Conservation (phyloP, 352 stramenopile species). For the Phytopythium helicoides region DNA sequence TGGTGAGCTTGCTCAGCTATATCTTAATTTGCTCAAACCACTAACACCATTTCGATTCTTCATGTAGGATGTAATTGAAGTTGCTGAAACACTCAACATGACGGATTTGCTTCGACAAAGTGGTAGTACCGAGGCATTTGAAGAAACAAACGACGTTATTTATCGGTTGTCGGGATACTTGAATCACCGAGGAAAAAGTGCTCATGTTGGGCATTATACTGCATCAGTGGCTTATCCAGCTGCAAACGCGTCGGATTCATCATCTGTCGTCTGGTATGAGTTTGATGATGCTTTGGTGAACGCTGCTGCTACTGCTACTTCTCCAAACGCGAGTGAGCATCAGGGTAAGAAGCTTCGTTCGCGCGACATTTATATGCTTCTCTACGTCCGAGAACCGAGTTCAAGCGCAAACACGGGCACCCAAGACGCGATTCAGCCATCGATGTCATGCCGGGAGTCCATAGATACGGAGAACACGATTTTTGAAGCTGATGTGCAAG, state of each 20-base stretch:
- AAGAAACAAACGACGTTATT: constrained; percentile 33
- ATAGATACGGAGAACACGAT: constrained; percentile 48
- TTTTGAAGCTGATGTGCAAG: constrained; percentile 45
- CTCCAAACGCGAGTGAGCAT: constrained; percentile 44
- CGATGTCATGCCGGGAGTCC: constrained; percentile 33
- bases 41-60: neutral
- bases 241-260: constrained; percentile 5
- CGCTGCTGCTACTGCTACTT: constrained; percentile 32
- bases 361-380: constrained; percentile 85
- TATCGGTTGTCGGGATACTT: constrained; percentile 79
- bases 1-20: constrained; percentile 23
- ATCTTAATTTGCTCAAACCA: neutral
- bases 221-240: constrained; percentile 68
- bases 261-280: constrained; percentile 62
- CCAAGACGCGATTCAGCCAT: constrained; percentile 16
- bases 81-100: constrained; percentile 79
- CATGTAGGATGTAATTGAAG: constrained; percentile 78
- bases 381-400: constrained; percentile 55
- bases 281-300: constrained; percentile 83
- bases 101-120: constrained; percentile 48
- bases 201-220: constrained; percentile 85
- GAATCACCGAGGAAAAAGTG: constrained; percentile 81
- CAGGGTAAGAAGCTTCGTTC: constrained; percentile 62
- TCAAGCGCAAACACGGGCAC: neutral
- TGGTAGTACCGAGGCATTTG: constrained; percentile 37